These are phyloP conservation scores for Diaporthe australafricana DNA, from an alignment of 2,329 filamentous ascomycete species.

Conservation along the genomic window DNA sequence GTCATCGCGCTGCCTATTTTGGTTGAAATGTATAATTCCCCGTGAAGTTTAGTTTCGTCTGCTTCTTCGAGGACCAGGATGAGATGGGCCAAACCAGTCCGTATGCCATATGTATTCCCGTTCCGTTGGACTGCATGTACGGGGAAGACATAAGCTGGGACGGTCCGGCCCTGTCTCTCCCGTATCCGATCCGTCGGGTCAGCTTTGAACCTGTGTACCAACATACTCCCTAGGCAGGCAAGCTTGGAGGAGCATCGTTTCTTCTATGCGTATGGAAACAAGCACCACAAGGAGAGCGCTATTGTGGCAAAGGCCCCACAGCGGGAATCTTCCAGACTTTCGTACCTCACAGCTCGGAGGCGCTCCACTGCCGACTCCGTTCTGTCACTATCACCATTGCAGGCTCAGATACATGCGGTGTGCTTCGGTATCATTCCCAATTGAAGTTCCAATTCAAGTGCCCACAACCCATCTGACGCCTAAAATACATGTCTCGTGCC, in stretches of 20 bases:
- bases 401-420: neutral
- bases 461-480: conserved; percentile 29
- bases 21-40: neutral
- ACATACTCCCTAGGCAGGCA: too few relatives aligned
- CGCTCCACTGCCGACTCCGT: neutral
- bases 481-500: conserved; percentile 26
- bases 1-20: neutral
- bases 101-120: neutral
- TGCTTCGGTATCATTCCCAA: conserved; percentile 29
- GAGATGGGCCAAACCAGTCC: neutral
- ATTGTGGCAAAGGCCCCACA: neutral
- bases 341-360: neutral
- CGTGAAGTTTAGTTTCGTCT: neutral
- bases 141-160: neutral
- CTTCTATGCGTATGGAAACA: neutral
- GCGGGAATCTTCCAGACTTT: neutral
- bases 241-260: neutral
- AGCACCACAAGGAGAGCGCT: neutral
- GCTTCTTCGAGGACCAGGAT: neutral
- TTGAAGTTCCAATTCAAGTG: conserved; percentile 32
- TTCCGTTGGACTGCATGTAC: neutral
- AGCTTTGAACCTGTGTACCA: neutral
- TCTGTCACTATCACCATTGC: conserved; percentile 1
- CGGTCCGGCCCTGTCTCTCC: neutral
- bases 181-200: conserved; percentile 22